Evolutionary conservation across 306 rosid genomes (phyloP).

Genomic region (Castanospermum australe): DNA sequence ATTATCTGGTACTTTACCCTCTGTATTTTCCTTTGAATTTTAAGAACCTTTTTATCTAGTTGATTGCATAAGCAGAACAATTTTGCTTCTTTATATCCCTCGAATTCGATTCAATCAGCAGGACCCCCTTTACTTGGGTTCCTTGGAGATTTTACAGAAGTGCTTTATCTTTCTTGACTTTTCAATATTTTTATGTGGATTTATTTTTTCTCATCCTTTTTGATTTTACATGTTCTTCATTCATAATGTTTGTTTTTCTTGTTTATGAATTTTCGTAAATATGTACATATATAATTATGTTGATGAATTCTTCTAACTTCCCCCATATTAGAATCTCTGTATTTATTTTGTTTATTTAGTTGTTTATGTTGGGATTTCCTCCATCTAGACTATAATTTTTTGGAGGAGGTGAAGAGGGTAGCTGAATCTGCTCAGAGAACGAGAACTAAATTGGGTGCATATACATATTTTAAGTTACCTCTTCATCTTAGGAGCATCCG

Average conservation of each 20-base stretch:
- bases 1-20: conserved; percentile 61
- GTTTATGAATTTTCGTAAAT: background rate
- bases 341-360: background rate
- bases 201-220: background rate
- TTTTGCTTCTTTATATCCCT: background rate
- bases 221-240: background rate
- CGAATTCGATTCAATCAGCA: background rate
- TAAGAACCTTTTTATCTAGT: background rate
- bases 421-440: conserved; percentile 78
- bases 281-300: background rate
- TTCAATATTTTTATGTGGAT: background rate
- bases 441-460: conserved; percentile 60
- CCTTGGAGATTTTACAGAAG: background rate
- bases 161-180: background rate
- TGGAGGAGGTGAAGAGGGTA: conserved; percentile 86
- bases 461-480: conserved; percentile 54
- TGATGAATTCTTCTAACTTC: background rate
- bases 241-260: background rate
- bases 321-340: background rate
- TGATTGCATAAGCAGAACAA: background rate
- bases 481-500: conserved; percentile 48
- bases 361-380: background rate
- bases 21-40: background rate
- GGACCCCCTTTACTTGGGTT: background rate
- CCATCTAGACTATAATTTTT: conserved; percentile 69